Conservation (phyloP, 305 asterid species). For the Fraxinus nigra region DNA sequence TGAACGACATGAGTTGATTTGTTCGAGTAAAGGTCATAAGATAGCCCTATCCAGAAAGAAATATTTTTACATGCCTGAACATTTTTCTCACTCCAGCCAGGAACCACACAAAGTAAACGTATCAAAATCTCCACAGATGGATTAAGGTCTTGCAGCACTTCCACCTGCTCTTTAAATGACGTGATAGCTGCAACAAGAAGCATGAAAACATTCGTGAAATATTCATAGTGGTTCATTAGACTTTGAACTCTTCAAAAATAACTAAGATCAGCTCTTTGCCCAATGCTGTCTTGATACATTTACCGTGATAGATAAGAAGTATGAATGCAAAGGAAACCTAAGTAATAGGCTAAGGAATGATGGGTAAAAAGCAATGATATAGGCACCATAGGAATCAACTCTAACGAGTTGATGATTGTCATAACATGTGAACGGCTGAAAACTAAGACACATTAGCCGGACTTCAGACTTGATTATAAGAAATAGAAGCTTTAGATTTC, state of each 20-base stretch:
- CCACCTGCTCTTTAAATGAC: constrained; percentile 92
- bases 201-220: constrained; percentile 20
- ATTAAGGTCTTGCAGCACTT: constrained; percentile 56
- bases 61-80: constrained; percentile 65
- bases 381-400: background rate
- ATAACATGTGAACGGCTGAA: background rate
- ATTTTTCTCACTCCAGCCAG: constrained; percentile 99
- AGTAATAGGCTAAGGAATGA: background rate
- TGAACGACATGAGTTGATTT: constrained; percentile 25
- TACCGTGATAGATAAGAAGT: background rate
- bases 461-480: background rate
- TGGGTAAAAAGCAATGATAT: background rate
- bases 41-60: constrained; percentile 13
- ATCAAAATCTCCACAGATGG: constrained; percentile 80
- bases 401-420: background rate
- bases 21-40: constrained; percentile 17
- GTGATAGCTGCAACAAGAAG: constrained; percentile 70
- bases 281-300: background rate
- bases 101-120: constrained; percentile 87
- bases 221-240: background rate
- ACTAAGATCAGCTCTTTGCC: background rate
- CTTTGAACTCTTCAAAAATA: background rate
- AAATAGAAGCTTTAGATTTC: background rate
- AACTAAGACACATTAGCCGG: background rate
- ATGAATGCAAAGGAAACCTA: background rate